Percentiles rank a stretch among this genome's conserved stretches.
Evolutionary conservation across 2,329 filamentous ascomycete species (phyloP).

Genomic region (Passalora sequoiae): DNA sequence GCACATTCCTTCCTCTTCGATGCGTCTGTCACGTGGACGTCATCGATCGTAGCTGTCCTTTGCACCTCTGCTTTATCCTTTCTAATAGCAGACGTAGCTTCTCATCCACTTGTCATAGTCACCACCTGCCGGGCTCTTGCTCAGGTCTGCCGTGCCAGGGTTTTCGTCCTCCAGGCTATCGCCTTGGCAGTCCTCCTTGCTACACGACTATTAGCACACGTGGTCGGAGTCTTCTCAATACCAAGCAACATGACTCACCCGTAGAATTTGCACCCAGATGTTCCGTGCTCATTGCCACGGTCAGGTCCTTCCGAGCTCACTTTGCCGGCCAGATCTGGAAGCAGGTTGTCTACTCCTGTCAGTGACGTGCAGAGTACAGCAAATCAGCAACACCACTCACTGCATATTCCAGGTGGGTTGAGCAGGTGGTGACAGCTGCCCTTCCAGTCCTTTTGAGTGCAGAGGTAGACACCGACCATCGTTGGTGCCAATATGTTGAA

Average conservation of each 20-base stretch:
- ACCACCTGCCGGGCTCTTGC: not conserved
- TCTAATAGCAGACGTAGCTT: slow-evolving; percentile 9
- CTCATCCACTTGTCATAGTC: not conserved
- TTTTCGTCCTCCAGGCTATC: not conserved
- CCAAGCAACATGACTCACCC: slow-evolving; percentile 10
- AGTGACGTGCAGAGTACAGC: not conserved
- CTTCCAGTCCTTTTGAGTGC: slow-evolving; percentile 17
- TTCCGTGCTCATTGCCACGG: slow-evolving; percentile 6
- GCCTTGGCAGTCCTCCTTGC: not conserved
- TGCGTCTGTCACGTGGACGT: too few relatives aligned
- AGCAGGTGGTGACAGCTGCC: slow-evolving; percentile 14
- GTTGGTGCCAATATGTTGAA: slow-evolving; percentile 17
- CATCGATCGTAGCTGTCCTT: too few relatives aligned
- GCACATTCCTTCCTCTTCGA: too few relatives aligned
- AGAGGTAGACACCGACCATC: slow-evolving; percentile 19
- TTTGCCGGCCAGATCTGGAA: slow-evolving; percentile 11
- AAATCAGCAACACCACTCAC: slow-evolving; percentile 8
- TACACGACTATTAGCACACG: not conserved
- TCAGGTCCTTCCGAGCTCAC: slow-evolving; percentile 16
- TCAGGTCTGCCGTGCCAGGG: not conserved
- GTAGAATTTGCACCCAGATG: slow-evolving; percentile 18
- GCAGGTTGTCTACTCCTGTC: slow-evolving; percentile 14
- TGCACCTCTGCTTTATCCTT: too few relatives aligned
- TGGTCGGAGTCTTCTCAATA: not conserved
- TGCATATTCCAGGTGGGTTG: slow-evolving; percentile 19